Base-by-base conservation (phyloP, 495 filamentous ascomycete genomes). In the Talaromyces wortmannii region DNA sequence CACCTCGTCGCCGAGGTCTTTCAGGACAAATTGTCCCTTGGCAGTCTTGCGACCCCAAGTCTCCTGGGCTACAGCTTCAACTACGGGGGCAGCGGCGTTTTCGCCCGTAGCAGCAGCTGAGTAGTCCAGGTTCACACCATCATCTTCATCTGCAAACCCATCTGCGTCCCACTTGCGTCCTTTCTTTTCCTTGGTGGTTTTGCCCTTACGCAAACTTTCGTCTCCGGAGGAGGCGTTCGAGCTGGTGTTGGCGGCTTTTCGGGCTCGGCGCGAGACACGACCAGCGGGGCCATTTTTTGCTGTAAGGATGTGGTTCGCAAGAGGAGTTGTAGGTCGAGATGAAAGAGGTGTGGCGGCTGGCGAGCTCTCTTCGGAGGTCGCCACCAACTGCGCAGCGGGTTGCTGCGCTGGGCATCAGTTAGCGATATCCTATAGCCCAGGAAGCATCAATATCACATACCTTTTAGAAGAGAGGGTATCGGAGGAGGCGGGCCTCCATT, bases 1-100 rank as follows among this genome's bases (percentile, higher is more conserved):
- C n/a, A 96, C 89, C 66, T 97, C 89, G 55, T 94, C 89, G 50
- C 90, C 94, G 49, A 98, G 68, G 61, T 98, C 94, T 60, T 87
- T 96, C 61, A 98, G 74, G 32, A 97, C 88, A 56, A 96, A 97
- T 59, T 97, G 86, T 6, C 94, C 94, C 70, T 91, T 91, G 11
- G 83, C 81, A 6, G 91, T 95, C 58, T 83, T 84, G 16, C 78
- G 88, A 15, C 94, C 94, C 89, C 89, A 94, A 16, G 87, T 80
- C 10, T 85, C 85, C 40, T 85, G 80, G 51, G 88, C 83, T 17
- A 97, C 83, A 33, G 82, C 81, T 60, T 94, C 89, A 18, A 91
- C 71, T 23, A 72, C 68, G 23, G 80, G 77, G 32, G 86, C 84
- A 30, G 67, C 64, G 17, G 66, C 57, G 12, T 64, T 72, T 8